Evolutionary conservation across 768 basidiomycete genomes (phyloP).

Genomic region (Symmetrospora coprosmae): DNA sequence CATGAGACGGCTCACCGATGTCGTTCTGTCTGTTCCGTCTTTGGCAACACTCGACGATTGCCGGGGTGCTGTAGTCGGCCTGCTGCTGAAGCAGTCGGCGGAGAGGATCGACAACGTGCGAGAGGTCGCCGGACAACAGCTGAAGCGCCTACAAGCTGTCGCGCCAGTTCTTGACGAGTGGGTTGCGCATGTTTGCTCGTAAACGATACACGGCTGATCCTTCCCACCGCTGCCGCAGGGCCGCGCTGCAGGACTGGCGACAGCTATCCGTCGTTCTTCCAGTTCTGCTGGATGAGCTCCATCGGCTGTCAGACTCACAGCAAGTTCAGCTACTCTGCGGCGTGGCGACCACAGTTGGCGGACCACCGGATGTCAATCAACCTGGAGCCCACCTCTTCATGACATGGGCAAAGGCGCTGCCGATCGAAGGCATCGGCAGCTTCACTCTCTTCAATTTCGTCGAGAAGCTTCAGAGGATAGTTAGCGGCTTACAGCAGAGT

Average conservation of each 20-base stretch:
- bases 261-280: background rate
- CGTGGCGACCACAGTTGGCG: background rate
- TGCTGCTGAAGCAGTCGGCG: slow-evolving; percentile 71
- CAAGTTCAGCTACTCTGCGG: background rate
- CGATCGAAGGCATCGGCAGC: too few species aligned
- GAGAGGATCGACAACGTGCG: slow-evolving; percentile 85
- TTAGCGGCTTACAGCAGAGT: background rate
- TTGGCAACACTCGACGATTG: slow-evolving; percentile 37
- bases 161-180: background rate
- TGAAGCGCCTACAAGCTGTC: background rate
- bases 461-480: background rate
- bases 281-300: background rate
- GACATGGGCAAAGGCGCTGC: background rate
- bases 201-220: background rate
- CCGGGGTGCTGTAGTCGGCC: slow-evolving; percentile 44
- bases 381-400: background rate
- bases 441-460: background rate
- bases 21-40: slow-evolving; percentile 46
- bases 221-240: background rate
- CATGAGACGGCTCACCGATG: slow-evolving; percentile 50
- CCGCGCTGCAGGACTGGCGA: background rate
- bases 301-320: background rate
- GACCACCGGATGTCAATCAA: background rate
- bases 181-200: background rate
- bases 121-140: slow-evolving; percentile 47